phyloP scores from a whole-genome alignment of 495 filamentous ascomycete genomes.

The Talaromyces stipitatus region DNA sequence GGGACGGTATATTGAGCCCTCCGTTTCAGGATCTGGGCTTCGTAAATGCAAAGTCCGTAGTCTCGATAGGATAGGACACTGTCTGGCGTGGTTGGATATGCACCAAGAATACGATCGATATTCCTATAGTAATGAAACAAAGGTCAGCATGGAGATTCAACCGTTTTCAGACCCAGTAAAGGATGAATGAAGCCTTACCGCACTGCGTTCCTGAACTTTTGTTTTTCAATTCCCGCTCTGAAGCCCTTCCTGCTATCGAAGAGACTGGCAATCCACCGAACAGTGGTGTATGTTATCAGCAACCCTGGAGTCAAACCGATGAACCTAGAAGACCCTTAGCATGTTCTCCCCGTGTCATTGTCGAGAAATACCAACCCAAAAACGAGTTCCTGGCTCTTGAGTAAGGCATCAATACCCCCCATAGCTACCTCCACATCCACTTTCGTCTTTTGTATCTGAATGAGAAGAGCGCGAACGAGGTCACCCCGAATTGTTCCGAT shows the following conservation, averaged over 20 bases:
- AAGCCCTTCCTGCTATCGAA: conserved; percentile 63
- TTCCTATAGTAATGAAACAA: conserved; percentile 35
- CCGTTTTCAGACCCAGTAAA: too few relatives aligned
- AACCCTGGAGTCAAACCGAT: conserved; percentile 87
- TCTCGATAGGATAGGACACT: conserved; percentile 79
- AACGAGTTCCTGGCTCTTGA: conserved; percentile 94
- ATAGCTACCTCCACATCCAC: conserved; percentile 96
- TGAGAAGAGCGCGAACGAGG: conserved; percentile 81
- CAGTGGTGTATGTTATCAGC: conserved; percentile 67
- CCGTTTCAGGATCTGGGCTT: conserved; percentile 69
- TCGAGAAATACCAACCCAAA: conserved; percentile 55
- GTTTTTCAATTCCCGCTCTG: conserved; percentile 47
- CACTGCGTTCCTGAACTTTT: conserved; percentile 62
- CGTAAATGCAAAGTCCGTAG: conserved; percentile 81
- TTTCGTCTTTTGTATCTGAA: conserved; percentile 98
- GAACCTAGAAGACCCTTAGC: conserved; percentile 46
- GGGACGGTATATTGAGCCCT: conserved; percentile 58
- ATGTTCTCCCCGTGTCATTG: background rate
- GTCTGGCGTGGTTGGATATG: conserved; percentile 51
- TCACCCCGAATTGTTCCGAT: conserved; percentile 74
- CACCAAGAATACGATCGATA: conserved; percentile 72
- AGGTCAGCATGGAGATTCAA: conserved; percentile 9
- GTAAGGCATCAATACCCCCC: conserved; percentile 81
- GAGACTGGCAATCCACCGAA: conserved; percentile 60
- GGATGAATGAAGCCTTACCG: conserved; percentile 48